Evolutionary conservation across 768 basidiomycete species (phyloP).

Genomic region (Lyophyllum atratum): DNA sequence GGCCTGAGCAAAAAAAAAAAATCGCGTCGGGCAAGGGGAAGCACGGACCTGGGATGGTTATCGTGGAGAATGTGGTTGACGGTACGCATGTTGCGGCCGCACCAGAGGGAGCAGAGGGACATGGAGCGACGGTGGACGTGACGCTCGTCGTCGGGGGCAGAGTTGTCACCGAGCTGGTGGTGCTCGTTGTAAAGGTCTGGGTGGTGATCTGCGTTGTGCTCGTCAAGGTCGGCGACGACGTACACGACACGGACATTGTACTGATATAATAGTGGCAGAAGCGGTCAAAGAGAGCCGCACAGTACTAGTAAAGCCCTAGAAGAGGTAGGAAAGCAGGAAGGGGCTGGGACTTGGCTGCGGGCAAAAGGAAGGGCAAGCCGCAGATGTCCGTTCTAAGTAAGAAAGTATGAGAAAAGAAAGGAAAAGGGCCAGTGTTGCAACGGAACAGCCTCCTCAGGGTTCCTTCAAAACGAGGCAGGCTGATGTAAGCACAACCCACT

Average conservation of each 20-base stretch:
- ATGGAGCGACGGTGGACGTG: slow-evolving; percentile 32
- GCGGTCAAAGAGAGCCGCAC: slow-evolving; percentile 15
- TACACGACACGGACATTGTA: slow-evolving; percentile 40
- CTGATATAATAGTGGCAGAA: neutral
- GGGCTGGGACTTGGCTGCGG: slow-evolving; percentile 7
- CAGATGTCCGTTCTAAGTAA: slow-evolving; percentile 16
- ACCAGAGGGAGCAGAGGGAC: slow-evolving; percentile 22
- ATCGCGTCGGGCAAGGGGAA: slow-evolving; percentile 18
- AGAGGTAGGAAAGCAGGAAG: neutral
- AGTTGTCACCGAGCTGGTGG: slow-evolving; percentile 34
- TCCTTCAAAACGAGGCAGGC: slow-evolving; percentile 10
- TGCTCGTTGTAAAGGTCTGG: slow-evolving; percentile 35
- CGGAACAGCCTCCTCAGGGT: slow-evolving; percentile 19
- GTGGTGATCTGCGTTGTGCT: slow-evolving; percentile 38
- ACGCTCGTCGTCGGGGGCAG: slow-evolving; percentile 25
- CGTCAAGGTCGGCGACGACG: slow-evolving; percentile 44
- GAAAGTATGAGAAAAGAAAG: slow-evolving; percentile 12
- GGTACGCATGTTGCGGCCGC: slow-evolving; percentile 12
- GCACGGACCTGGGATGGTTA: slow-evolving; percentile 24
- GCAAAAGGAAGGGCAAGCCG: slow-evolving; percentile 8
- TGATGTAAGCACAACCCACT: slow-evolving; percentile 12
- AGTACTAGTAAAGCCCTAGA: neutral
- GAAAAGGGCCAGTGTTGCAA: slow-evolving; percentile 1
- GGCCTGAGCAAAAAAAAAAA: neutral
- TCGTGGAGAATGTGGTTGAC: slow-evolving; percentile 13